A percentile compares a stretch with the other conserved stretches of the same genome.
Conservation (phyloP, 1,139 yeast genomes). For the Taphrina deformans region DNA sequence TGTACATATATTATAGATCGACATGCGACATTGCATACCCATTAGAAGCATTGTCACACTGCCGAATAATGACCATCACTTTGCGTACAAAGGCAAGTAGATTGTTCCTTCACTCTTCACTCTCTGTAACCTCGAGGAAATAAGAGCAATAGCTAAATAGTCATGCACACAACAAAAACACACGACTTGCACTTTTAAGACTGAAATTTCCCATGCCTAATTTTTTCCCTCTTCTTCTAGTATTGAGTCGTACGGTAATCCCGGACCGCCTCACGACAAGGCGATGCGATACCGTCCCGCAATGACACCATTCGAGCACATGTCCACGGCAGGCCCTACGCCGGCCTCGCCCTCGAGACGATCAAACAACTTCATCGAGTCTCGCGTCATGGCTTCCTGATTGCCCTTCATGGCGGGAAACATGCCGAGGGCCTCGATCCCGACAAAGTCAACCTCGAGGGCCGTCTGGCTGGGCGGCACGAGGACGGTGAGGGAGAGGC, state of each 20-base stretch:
- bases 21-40: neutral
- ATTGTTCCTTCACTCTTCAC: too few relatives aligned
- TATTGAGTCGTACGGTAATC: too few relatives aligned
- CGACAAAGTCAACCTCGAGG: constrained; percentile 24
- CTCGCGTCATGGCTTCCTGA: constrained; percentile 7
- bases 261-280: neutral
- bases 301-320: constrained; percentile 16
- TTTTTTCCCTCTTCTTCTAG: too few relatives aligned
- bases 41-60: neutral
- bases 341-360: neutral
- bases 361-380: constrained; percentile 10
- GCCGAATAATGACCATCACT: too few relatives aligned
- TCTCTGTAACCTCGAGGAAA: too few relatives aligned
- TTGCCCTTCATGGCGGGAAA: constrained; percentile 28
- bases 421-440: constrained; percentile 22
- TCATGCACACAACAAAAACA: too few relatives aligned
- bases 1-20: neutral
- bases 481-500: constrained; percentile 11
- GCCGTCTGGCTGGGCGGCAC: neutral
- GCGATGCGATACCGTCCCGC: constrained; percentile 8
- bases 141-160: too few relatives aligned
- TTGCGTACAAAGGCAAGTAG: too few relatives aligned
- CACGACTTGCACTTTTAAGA: too few relatives aligned
- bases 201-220: too few relatives aligned
- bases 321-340: constrained; percentile 19